Conservation (phyloP, 2,329 filamentous ascomycete species). For the Chaetomiaceae sp. region DNA sequence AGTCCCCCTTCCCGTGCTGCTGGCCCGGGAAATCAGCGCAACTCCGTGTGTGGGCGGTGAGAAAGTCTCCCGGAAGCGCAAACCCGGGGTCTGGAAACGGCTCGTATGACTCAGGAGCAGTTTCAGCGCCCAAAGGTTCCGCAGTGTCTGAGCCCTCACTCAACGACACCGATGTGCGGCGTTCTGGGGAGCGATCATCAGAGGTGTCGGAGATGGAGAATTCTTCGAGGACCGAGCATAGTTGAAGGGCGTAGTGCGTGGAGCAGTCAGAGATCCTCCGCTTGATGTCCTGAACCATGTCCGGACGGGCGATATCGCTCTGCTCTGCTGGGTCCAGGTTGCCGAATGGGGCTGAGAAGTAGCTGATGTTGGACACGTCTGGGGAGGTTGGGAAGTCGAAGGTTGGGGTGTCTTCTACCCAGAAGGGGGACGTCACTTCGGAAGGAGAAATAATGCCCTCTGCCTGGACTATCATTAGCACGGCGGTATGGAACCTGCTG, state of each 20-base stretch:
- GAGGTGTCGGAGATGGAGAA: constrained; percentile 27
- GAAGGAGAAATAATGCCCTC: constrained; percentile 1
- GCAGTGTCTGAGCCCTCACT: constrained; percentile 6
- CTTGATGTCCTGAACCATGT: constrained; percentile 30
- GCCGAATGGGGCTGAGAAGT: constrained; percentile 10
- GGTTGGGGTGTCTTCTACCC: constrained; percentile 10
- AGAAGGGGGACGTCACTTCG: constrained; percentile 12
- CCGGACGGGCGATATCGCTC: constrained; percentile 5
- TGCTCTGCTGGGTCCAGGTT: constrained; percentile 17
- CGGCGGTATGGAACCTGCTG: too few relatives aligned
- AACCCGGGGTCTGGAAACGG: constrained; percentile 26
- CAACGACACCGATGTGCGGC: constrained; percentile 9
- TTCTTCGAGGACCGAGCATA: constrained; percentile 25
- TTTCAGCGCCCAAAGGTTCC: neutral
- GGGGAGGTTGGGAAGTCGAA: constrained; percentile 16
- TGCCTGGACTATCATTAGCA: neutral
- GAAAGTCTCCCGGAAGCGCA: constrained; percentile 48
- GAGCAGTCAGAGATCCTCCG: constrained; percentile 34
- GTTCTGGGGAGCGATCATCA: constrained; percentile 8
- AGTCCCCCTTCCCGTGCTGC: constrained; percentile 26
- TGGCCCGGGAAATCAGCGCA: constrained; percentile 28
- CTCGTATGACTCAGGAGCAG: constrained; percentile 15
- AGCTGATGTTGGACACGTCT: neutral
- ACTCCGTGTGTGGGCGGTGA: constrained; percentile 32
- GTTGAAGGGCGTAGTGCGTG: constrained; percentile 28